Conservation (phyloP, 2,329 filamentous ascomycete species). For the Aspergillus versicolor region DNA sequence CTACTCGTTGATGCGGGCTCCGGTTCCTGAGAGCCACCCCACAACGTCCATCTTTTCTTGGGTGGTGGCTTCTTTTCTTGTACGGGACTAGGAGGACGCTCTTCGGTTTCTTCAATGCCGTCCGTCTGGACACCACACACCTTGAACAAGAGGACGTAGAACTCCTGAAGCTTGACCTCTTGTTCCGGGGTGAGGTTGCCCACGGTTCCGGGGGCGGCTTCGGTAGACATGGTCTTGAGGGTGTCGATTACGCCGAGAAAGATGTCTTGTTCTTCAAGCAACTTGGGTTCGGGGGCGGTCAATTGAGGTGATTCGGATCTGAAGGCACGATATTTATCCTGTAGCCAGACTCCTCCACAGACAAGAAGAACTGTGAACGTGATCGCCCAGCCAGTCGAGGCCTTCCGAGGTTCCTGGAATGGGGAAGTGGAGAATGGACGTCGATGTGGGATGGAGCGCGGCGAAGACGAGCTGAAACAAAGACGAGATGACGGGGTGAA, state of each 20-base stretch:
- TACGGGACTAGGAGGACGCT: conserved; percentile 24
- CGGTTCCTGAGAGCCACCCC: conserved; percentile 58
- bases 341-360: conserved; percentile 36
- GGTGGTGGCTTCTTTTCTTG: conserved; percentile 59
- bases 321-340: conserved; percentile 29
- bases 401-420: conserved; percentile 29
- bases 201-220: conserved; percentile 61
- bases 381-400: conserved; percentile 40
- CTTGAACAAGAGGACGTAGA: conserved; percentile 76
- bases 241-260: conserved; percentile 38
- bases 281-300: conserved; percentile 10
- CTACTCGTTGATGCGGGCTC: conserved; percentile 40
- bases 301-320: conserved; percentile 13
- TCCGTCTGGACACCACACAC: conserved; percentile 64
- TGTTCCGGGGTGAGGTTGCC: conserved; percentile 88
- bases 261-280: conserved; percentile 15
- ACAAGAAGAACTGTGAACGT: conserved; percentile 33
- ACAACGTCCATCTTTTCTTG: conserved; percentile 71
- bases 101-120: conserved; percentile 25
- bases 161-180: conserved; percentile 80
- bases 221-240: conserved; percentile 34
- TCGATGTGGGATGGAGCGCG: conserved; percentile 23
- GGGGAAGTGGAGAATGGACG: conserved; percentile 28
- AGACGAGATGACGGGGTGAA: conserved; percentile 15
- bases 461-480: conserved; percentile 21